Conservation (phyloP, 2,329 filamentous ascomycete species). For the Nigrograna mackinnonii region DNA sequence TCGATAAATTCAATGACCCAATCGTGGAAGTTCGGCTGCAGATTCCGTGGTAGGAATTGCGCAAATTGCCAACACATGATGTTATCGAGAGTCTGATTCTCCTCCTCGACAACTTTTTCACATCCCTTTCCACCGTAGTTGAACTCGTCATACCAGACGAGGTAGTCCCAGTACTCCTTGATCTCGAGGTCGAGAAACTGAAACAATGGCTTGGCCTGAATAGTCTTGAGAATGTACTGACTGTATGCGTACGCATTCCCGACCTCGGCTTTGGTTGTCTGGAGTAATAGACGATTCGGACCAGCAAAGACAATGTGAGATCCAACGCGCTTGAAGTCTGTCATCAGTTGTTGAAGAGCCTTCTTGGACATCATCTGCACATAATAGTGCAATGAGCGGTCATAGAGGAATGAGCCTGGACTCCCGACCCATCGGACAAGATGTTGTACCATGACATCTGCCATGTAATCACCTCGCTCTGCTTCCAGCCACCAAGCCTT, state of each 20-base stretch:
- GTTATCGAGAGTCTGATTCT: constrained; percentile 81
- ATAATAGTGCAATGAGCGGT: constrained; percentile 92
- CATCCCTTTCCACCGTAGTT: constrained; percentile 97
- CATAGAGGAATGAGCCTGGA: constrained; percentile 91
- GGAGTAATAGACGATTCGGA: constrained; percentile 83
- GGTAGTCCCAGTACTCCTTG: constrained; percentile 98
- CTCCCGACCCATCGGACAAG: constrained; percentile 97
- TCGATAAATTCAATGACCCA: constrained; percentile 96
- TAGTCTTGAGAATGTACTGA: constrained; percentile 96
- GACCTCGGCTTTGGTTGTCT: constrained; percentile 95
- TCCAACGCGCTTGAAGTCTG: constrained; percentile 91
- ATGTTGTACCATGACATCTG: constrained; percentile 96
- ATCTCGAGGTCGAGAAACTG: constrained; percentile 97
- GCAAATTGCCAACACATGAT: constrained; percentile 99
- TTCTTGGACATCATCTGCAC: constrained; percentile 99
- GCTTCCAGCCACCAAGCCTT: constrained; percentile 98
- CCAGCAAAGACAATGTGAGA: constrained; percentile 96
- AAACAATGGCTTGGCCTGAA: constrained; percentile 93
- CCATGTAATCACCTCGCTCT: constrained; percentile 87
- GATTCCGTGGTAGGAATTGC: constrained; percentile 78
- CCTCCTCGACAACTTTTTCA: constrained; percentile 73
- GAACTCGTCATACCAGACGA: constrained; percentile 98
- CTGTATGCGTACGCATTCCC: constrained; percentile 96
- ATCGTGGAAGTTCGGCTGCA: constrained; percentile 85
- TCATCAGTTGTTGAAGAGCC: constrained; percentile 95